Evolutionary conservation across 495 filamentous ascomycete species (phyloP), one percentile per base, ranked within the genome.

Genomic region (Hypoxylon intermedium): DNA sequence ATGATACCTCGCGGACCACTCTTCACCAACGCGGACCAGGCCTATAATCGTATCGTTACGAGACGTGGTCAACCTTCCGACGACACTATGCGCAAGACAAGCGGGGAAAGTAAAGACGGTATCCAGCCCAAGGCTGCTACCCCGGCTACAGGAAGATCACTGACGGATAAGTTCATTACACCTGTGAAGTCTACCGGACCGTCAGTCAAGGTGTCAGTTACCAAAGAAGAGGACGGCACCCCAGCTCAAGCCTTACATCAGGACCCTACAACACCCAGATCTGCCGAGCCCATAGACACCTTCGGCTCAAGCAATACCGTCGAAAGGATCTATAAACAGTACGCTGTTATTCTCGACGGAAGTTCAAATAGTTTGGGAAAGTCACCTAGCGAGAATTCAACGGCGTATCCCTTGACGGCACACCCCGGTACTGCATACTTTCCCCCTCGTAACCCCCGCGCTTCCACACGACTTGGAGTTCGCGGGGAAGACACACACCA

Each of bases 311-410:
- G 41, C 20, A 72, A 60, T 33, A 72, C 72, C 0, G 64, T 74
- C 11, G 69, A 70, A 21, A 62, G 67, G 34, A 74, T 74, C 6
- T 56, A 70, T 33, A 58, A 65, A 1, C 67, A 72, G 36, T 73
- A 74, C 36, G 28, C 61, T 6, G 37, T 54, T 0, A 48, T 41
- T 5, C 21, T 41, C 18, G 23, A 33, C 19, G 44, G 53, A 3
- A 40, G 43, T 1, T 18, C 58, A 7, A 26, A 26, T 26, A 26
- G 24, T 7, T 3, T 26, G 24, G 24, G 3, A 3, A 26, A 26
- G 4, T 26, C 24, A n/a, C 9, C 11, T 11, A 15, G 19, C 13
- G 28, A 26, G 24, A 4, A 26, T 26, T 26, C 24, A 4, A 7
- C 24, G 3, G 24, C 24, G 24, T 26, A 26, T 26, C 24, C 24